phyloP scores from a whole-genome alignment of 169 alveolate genomes.

The Plasmodium vivax region DNA sequence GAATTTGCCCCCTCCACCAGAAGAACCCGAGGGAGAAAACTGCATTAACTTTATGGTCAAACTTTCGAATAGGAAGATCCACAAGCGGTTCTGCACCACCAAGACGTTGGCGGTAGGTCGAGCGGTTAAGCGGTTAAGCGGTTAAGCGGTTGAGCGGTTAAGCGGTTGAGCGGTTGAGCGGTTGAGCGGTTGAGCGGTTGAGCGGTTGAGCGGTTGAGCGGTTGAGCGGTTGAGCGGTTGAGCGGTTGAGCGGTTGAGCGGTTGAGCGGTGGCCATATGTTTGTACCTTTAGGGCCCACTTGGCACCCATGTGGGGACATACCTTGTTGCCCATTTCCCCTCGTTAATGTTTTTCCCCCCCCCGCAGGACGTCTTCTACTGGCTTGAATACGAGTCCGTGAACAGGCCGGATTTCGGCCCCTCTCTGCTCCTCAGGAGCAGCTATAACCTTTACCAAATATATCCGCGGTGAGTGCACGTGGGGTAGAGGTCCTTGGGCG shows the following conservation, averaged over 20 bases:
- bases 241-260: background rate
- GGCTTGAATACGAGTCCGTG: slow-evolving; percentile 60
- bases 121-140: no score
- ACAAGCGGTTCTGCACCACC: slow-evolving; percentile 14
- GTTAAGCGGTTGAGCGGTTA: no score
- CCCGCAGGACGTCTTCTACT: slow-evolving; percentile 54
- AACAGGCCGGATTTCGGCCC: slow-evolving; percentile 1
- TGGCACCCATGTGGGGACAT: background rate
- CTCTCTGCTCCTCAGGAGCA: slow-evolving; percentile 19
- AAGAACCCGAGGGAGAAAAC: slow-evolving; percentile 6
- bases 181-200: no score
- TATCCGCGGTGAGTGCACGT: slow-evolving; percentile 23
- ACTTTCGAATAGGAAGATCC: slow-evolving; percentile 45
- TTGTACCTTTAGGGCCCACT: background rate
- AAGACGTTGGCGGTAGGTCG: slow-evolving; percentile 47
- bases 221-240: no score
- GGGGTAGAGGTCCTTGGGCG: background rate
- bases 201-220: no score
- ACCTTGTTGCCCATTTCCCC: background rate
- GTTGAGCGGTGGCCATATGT: background rate
- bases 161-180: no score
- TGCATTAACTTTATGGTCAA: slow-evolving; percentile 49
- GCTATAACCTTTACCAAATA: slow-evolving; percentile 31
- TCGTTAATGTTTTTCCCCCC: background rate
- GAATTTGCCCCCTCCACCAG: slow-evolving; percentile 56